Base-by-base conservation (phyloP, 352 stramenopile species). In the Globisporangium viniferum region DNA sequence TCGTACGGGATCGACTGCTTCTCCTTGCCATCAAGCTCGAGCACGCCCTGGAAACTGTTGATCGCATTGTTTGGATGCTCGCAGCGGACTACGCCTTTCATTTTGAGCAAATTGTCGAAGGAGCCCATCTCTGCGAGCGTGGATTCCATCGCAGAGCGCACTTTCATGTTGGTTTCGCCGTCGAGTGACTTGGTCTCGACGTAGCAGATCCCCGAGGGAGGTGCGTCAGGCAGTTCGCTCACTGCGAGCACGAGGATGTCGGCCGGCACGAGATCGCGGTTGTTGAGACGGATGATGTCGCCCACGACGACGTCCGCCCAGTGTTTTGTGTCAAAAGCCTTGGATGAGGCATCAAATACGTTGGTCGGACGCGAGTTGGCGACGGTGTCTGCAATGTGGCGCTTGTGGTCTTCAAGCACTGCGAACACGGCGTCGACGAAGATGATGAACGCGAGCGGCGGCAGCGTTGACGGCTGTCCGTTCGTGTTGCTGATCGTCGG, bases 131-230 rank as follows among this genome's bases (percentile, higher is more conserved):
- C 73, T 9, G 64, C 64, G 56, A 91, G 71, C 29, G 87, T 94
- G 55, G 57, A 75, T 33, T 96, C 83, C 82, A 94, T 90, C 5
- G 84, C 87, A 0, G 82, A 89, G 7, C 91, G 84, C 20, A 96
- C 80, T 73, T 98, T 98, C 78, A 98, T 91, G 70, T 98, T 98
- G 15, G 92, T 98, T 74, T 97, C 91, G 15, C 91, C 91, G 64
- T 97, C 91, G 5, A 97, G 73, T 54, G 80, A 93, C 64, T 91
- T 92, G 54, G 91, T 97, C 74, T 97, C 87, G 14, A 96, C 86
- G 66, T 94, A 96, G 73, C 84, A 93, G 39, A 93, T 90, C 2
- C 91, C 91, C 20, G 79, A 83, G 14, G 90, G 89, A 7, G 80
- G 76, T 10, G 77, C 66, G 27, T 86, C 69, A 0, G 88, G 76